Conservation (phyloP, 805 yeast species). For the Candida sphagnicola region DNA sequence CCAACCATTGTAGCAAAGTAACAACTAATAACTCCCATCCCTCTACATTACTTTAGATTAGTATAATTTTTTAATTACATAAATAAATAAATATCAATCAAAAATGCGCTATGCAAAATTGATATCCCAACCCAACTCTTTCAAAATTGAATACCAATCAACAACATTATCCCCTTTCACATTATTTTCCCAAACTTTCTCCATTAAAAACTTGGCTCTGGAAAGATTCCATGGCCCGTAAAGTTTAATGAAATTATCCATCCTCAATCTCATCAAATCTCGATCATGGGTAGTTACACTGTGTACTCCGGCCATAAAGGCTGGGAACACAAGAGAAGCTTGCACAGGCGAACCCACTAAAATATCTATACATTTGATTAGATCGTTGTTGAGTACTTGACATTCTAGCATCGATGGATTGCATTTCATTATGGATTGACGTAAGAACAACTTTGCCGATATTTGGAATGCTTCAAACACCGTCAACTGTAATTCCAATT, state of each 20-base stretch:
- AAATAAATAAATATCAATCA: too few relatives aligned
- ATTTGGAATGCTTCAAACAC: conserved; percentile 69
- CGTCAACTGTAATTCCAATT: conserved; percentile 62
- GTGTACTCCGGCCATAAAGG: conserved; percentile 74
- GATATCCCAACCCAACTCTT: conserved; percentile 70
- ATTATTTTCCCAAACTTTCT: conserved; percentile 46
- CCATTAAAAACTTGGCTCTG: conserved; percentile 42
- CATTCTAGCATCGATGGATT: conserved; percentile 63
- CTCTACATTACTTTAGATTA: too few relatives aligned
- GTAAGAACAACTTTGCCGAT: conserved; percentile 61
- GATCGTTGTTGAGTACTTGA: conserved; percentile 52
- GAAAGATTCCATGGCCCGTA: conserved; percentile 64
- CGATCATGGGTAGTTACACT: conserved; percentile 53
- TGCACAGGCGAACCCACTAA: conserved; percentile 66
- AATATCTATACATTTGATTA: conserved; percentile 54
- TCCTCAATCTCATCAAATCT: conserved; percentile 45
- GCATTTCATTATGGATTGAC: conserved; percentile 58
- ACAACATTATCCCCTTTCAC: conserved; percentile 54
- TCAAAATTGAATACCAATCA: conserved; percentile 71
- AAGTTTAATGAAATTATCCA: conserved; percentile 54
- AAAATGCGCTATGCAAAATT: too few relatives aligned
- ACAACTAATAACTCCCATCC: too few relatives aligned
- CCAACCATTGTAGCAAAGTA: too few relatives aligned
- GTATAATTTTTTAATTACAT: too few relatives aligned
- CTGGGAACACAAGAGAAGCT: conserved; percentile 69